phyloP scores from a whole-genome alignment of 1,284 basidiomycete species.

The Marasmius oreades region DNA sequence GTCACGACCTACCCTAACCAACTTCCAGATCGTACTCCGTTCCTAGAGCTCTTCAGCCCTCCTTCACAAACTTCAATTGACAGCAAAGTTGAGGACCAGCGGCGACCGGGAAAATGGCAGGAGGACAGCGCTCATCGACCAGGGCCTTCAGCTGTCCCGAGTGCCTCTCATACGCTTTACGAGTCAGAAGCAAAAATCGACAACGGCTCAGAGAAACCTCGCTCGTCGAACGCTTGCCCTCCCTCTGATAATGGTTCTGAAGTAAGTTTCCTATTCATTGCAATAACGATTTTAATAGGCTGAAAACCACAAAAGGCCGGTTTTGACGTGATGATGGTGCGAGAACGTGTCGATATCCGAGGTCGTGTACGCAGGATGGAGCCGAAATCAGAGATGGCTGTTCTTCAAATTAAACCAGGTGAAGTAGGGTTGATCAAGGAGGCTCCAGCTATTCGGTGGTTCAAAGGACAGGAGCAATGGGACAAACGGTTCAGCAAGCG shows the following conservation, averaged over 20 bases:
- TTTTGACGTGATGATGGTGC: conserved; percentile 47
- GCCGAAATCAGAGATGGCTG: conserved; percentile 50
- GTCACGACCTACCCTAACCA: conserved; percentile 35
- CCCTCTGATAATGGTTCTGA: neutral
- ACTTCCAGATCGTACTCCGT: conserved; percentile 35
- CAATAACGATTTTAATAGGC: neutral
- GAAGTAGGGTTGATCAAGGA: conserved; percentile 71
- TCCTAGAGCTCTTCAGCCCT: conserved; percentile 40
- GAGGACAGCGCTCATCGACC: no score
- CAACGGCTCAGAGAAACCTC: no score
- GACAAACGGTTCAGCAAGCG: conserved; percentile 44
- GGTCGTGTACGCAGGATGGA: conserved; percentile 74
- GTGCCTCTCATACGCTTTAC: no score
- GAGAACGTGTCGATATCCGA: conserved; percentile 73
- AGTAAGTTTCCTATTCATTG: neutral
- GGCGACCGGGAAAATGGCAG: no score
- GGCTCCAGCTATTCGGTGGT: conserved; percentile 53
- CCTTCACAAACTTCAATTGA: conserved; percentile 22
- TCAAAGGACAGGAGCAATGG: conserved; percentile 55
- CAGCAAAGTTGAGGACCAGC: conserved; percentile 14
- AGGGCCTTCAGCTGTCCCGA: no score
- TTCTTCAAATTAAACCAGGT: conserved; percentile 50
- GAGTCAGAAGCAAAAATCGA: conserved; percentile 25
- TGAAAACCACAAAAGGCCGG: conserved; percentile 22
- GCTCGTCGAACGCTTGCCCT: no score